These are phyloP conservation scores for Colletotrichum somersetense DNA, from an alignment of 2,329 filamentous ascomycete species.

Conservation along the genomic window DNA sequence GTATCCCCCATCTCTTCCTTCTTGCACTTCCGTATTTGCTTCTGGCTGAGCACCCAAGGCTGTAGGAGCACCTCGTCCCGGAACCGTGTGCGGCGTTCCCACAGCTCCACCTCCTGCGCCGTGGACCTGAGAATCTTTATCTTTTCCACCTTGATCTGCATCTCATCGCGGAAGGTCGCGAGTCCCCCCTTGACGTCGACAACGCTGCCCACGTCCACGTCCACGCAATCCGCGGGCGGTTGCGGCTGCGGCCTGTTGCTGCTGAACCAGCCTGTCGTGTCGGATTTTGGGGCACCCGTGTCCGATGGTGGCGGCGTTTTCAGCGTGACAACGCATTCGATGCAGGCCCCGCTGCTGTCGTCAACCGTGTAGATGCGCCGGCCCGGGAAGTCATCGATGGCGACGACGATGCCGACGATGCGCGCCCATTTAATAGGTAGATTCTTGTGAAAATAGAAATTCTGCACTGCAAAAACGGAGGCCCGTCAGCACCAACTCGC, in stretches of 20 bases:
- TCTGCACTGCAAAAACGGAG: slow-evolving; percentile 53
- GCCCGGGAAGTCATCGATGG: slow-evolving; percentile 63
- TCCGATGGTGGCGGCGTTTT: slow-evolving; percentile 38
- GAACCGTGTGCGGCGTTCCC: slow-evolving; percentile 67
- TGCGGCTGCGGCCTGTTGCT: slow-evolving; percentile 28
- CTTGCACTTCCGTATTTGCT: slow-evolving; percentile 63
- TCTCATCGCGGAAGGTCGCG: slow-evolving; percentile 59
- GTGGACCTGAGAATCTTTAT: slow-evolving; percentile 63
- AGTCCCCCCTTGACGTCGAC: slow-evolving; percentile 70
- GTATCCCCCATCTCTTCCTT: slow-evolving; percentile 53
- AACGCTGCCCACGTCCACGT: slow-evolving; percentile 65
- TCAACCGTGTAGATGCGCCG: slow-evolving; percentile 70
- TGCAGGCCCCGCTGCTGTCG: slow-evolving; percentile 72
- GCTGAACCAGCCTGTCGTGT: slow-evolving; percentile 5
- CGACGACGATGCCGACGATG: slow-evolving; percentile 77
- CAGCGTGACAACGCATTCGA: slow-evolving; percentile 58
- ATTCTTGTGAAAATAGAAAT: slow-evolving; percentile 76
- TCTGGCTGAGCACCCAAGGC: slow-evolving; percentile 67
- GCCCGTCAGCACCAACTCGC: not conserved
- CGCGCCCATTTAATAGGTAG: slow-evolving; percentile 83
- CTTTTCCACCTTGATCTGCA: slow-evolving; percentile 66
- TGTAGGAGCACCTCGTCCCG: slow-evolving; percentile 61
- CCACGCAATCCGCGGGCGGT: slow-evolving; percentile 43
- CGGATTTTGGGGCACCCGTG: slow-evolving; percentile 6
- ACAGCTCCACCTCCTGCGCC: slow-evolving; percentile 69